phyloP scores from a whole-genome alignment of 148 eudicot genomes.

The Cornus suecica region DNA sequence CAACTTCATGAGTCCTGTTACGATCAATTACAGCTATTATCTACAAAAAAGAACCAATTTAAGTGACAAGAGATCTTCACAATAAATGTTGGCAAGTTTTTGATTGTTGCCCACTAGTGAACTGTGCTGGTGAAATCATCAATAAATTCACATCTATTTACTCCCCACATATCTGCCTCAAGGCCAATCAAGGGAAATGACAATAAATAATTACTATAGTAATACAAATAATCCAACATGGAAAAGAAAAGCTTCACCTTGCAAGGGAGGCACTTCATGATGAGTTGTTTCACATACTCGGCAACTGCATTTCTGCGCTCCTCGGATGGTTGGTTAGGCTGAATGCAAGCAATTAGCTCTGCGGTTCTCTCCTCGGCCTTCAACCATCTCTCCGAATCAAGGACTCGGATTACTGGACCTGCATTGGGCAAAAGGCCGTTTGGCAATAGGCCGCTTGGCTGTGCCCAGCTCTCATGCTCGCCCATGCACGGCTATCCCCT shows the following conservation, averaged over 20 bases:
- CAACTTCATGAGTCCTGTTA: too few relatives aligned
- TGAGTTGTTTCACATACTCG: slow-evolving; percentile 67
- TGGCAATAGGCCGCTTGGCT: slow-evolving; percentile 41
- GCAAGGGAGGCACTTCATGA: slow-evolving; percentile 69
- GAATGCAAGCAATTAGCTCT: slow-evolving; percentile 71
- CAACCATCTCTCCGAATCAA: slow-evolving; percentile 60
- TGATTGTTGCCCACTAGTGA: neutral
- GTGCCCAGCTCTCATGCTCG: slow-evolving; percentile 34
- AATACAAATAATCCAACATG: neutral
- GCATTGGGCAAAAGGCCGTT: slow-evolving; percentile 66
- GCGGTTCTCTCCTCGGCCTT: slow-evolving; percentile 79
- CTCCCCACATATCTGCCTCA: neutral
- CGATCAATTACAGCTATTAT: too few relatives aligned
- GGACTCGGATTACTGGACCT: slow-evolving; percentile 35
- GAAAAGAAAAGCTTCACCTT: slow-evolving; percentile 40
- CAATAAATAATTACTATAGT: neutral
- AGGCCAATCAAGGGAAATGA: neutral
- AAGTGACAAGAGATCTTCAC: too few relatives aligned
- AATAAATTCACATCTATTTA: neutral
- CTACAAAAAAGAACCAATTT: too few relatives aligned
- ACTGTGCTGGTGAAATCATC: neutral
- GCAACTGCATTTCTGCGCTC: slow-evolving; percentile 75
- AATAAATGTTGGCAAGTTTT: neutral
- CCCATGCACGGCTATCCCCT: slow-evolving; percentile 34
- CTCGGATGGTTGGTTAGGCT: slow-evolving; percentile 68